These are phyloP conservation scores for Entomortierella beljakovae DNA, from an alignment of 192 early-diverging fungal genomes.

Conservation along the genomic window DNA sequence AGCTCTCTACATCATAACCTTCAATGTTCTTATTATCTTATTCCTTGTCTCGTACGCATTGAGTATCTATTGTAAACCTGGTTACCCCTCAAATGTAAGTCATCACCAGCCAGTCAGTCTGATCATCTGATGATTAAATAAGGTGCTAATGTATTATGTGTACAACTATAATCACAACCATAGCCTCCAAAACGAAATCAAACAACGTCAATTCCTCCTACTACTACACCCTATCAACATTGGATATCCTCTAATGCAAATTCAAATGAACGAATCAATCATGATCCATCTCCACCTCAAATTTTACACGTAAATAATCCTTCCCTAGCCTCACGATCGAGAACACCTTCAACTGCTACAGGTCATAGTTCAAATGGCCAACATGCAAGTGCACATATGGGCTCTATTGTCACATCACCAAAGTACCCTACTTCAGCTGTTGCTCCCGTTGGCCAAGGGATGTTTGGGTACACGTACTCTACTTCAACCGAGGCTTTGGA, in stretches of 20 bases:
- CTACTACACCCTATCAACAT: constrained; percentile 44
- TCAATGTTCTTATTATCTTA: constrained; percentile 51
- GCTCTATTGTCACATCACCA: constrained; percentile 7
- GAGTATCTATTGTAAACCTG: constrained; percentile 54
- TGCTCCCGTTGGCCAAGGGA: neutral
- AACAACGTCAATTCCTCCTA: constrained; percentile 13
- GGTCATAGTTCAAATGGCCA: constrained; percentile 7
- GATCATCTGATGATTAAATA: too few relatives aligned
- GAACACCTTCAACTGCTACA: constrained; percentile 1
- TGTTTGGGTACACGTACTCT: neutral
- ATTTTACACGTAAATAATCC: neutral
- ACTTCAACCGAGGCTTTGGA: neutral
- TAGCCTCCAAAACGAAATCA: neutral
- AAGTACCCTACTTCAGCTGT: constrained; percentile 17
- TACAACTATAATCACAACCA: neutral
- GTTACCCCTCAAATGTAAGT: constrained; percentile 58
- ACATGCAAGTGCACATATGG: constrained; percentile 10
- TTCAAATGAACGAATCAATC: neutral
- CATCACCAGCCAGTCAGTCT: too few relatives aligned
- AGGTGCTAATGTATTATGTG: too few relatives aligned
- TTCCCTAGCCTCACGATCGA: neutral
- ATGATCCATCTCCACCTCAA: neutral
- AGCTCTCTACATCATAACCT: constrained; percentile 55
- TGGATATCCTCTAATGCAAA: too few relatives aligned
- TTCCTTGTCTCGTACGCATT: constrained; percentile 59